These are phyloP conservation scores for Colletotrichum australisinense DNA, from an alignment of 2,329 filamentous ascomycete species.

Conservation along the genomic window DNA sequence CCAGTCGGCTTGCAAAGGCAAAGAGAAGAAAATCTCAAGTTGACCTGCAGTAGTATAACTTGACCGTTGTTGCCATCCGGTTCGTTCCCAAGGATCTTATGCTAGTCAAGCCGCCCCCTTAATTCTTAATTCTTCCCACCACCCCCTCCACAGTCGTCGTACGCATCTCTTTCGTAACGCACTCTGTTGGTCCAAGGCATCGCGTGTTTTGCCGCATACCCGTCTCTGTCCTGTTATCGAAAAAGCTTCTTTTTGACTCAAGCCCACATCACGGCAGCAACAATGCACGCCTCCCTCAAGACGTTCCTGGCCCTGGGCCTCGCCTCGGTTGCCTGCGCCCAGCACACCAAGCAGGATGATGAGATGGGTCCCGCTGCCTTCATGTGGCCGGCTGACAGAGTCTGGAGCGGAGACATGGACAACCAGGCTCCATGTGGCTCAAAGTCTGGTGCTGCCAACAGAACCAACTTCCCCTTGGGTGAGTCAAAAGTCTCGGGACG, in stretches of 20 bases:
- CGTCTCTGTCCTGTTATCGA: not conserved
- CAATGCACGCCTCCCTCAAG: conserved; percentile 22
- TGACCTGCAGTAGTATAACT: conserved; percentile 23
- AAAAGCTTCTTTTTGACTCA: not conserved
- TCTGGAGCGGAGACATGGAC: conserved; percentile 60
- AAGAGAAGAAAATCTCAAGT: not conserved
- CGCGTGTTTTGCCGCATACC: conserved; percentile 3
- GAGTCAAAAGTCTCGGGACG: conserved; percentile 27
- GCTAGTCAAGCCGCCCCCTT: conserved; percentile 1
- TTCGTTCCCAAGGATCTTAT: conserved; percentile 4
- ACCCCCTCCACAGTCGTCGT: not conserved
- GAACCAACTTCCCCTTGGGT: conserved; percentile 65
- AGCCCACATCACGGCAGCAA: not conserved
- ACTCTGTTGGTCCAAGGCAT: not conserved
- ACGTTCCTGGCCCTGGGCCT: conserved; percentile 21
- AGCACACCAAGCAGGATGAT: conserved; percentile 27
- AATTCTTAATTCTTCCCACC: conserved; percentile 23
- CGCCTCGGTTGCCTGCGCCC: conserved; percentile 13
- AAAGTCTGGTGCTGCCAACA: conserved; percentile 51
- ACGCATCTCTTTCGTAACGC: not conserved
- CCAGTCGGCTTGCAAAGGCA: not conserved
- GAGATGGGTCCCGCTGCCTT: conserved; percentile 58
- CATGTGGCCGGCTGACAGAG: conserved; percentile 64
- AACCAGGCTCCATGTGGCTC: conserved; percentile 66
- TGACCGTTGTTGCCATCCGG: conserved; percentile 18